Conservation (phyloP, 1,139 yeast genomes). For the Yamadazyma atlantica region DNA sequence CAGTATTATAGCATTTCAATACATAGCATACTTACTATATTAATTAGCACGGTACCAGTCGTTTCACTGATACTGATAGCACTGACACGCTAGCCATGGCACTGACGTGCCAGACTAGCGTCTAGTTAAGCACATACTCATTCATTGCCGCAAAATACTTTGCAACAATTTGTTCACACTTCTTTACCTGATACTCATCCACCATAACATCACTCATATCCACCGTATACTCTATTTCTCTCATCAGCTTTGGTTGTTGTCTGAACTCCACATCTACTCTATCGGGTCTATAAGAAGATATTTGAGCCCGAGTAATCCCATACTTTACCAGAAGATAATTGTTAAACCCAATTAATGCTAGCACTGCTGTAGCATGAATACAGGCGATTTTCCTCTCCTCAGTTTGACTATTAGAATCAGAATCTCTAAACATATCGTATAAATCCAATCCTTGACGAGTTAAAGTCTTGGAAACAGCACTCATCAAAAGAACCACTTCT, state of each 20-base stretch:
- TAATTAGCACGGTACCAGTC: no score
- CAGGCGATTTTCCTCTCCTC: constrained; percentile 10
- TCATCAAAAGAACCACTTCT: constrained; percentile 29
- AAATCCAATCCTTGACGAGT: constrained; percentile 36
- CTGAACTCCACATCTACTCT: constrained; percentile 27
- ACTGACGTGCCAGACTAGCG: no score
- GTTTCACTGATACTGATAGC: no score
- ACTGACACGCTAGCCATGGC: no score
- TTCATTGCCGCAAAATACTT: constrained; percentile 13
- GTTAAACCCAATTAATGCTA: constrained; percentile 23
- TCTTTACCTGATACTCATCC: neutral
- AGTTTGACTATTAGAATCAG: neutral
- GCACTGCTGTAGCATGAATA: constrained; percentile 21
- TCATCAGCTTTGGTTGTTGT: constrained; percentile 18
- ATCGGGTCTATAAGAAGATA: constrained; percentile 25
- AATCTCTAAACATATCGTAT: constrained; percentile 17
- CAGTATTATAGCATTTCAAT: no score
- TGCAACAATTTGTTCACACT: constrained; percentile 10
- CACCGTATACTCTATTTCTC: constrained; percentile 9
- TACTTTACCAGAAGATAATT: constrained; percentile 21
- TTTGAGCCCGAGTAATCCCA: constrained; percentile 19
- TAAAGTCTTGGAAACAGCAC: constrained; percentile 17
- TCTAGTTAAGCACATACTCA: constrained; percentile 9
- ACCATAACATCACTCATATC: constrained; percentile 9
- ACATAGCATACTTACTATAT: no score